Evolutionary conservation across 2,329 filamentous ascomycete genomes (phyloP).

Genomic region (Microdochium paspali): DNA sequence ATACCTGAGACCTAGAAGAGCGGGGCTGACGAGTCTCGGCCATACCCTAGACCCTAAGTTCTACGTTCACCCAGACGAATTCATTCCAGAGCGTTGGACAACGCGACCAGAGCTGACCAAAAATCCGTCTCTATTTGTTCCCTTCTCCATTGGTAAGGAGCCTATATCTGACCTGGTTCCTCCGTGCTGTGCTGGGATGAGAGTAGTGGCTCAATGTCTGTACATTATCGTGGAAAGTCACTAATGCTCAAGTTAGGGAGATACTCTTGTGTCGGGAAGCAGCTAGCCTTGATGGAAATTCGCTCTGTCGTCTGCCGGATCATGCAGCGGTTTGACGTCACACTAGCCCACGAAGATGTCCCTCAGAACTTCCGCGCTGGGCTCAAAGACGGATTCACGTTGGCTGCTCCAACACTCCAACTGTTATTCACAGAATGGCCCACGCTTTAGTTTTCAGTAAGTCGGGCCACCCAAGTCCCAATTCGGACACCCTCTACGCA

Average conservation of each 20-base stretch:
- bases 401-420: background rate
- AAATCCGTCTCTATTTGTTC: conserved; percentile 13
- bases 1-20: background rate
- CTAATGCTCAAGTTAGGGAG: conserved; percentile 10
- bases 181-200: background rate
- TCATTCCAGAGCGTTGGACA: conserved; percentile 14
- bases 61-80: conserved; percentile 8
- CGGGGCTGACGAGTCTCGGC: conserved; percentile 7
- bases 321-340: conserved; percentile 3
- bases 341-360: background rate
- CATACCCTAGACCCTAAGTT: conserved; percentile 8
- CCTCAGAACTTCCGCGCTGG: background rate
- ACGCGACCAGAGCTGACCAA: conserved; percentile 8
- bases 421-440: background rate
- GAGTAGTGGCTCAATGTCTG: conserved; percentile 8
- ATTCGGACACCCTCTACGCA: too few species aligned
- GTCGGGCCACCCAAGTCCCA: too few species aligned
- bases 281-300: conserved; percentile 23
- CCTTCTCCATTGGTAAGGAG: conserved; percentile 16
- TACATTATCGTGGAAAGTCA: conserved; percentile 14
- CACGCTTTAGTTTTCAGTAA: background rate
- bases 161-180: background rate
- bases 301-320: conserved; percentile 1
- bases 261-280: conserved; percentile 25
- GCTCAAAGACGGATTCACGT: background rate